phyloP scores from a whole-genome alignment of 495 filamentous ascomycete genomes.

The Trichoderma virens region DNA sequence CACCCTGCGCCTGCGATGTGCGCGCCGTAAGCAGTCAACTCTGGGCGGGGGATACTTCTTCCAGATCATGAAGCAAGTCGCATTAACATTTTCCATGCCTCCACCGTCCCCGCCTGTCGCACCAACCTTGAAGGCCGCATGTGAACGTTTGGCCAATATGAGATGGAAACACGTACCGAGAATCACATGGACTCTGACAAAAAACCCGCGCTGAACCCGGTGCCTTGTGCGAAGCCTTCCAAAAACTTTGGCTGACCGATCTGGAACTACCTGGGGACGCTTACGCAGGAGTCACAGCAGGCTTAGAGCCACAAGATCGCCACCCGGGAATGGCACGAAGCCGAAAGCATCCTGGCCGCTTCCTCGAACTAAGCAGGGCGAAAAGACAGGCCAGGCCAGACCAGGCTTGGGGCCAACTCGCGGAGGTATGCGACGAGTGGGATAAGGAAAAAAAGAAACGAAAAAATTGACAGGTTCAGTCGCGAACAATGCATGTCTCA shows the following conservation, averaged over 20 bases:
- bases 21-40: neutral
- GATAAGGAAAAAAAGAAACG: neutral
- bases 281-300: too few species aligned
- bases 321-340: neutral
- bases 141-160: too few species aligned
- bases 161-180: too few species aligned
- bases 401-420: neutral
- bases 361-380: neutral
- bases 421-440: neutral
- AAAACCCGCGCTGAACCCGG: too few species aligned
- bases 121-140: neutral
- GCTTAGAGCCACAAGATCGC: too few species aligned
- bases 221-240: too few species aligned
- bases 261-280: too few species aligned
- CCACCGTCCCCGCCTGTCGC: neutral
- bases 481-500: conserved; percentile 6
- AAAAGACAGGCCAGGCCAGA: too few species aligned
- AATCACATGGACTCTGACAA: too few species aligned
- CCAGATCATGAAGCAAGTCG: neutral
- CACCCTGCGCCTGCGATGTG: neutral
- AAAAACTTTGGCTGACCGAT: too few species aligned
- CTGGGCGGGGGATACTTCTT: too few species aligned
- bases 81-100: neutral
- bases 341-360: neutral
- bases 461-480: neutral